Base-by-base conservation (phyloP, 192 early-diverging fungal species). In the Glomus cerebriforme region DNA sequence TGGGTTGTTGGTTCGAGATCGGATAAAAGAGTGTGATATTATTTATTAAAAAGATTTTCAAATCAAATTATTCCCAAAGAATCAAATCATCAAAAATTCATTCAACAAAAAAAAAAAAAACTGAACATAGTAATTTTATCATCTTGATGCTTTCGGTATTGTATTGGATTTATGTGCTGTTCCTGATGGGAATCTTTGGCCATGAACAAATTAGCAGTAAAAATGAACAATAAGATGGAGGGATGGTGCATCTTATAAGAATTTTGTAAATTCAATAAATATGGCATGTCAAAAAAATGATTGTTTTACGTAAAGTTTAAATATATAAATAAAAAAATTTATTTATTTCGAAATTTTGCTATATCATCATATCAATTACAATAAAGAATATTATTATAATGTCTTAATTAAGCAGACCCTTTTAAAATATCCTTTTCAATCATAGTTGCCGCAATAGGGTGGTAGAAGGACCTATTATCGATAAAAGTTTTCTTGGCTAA, bases 361-460 rank as follows among this genome's bases (percentile, higher is more conserved):
- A 37, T 37, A 2, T 37, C 8, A 0, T 7, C 17, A 22, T 54
- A 54, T 54, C 3, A 17, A 19, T 54, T 54, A 22, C 47, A 54
- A 22, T 19, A 6, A 54, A 22, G 17, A 22, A 54, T 22, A 22
- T 22, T 22, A 54, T 2, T 22, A 54, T 13, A 4, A 1, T 54
- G 7, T 54, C 17, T 22, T 54, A 22, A 54, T 54, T 54, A 22
- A 6, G 15, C 3, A 5, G 19, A 22, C 17, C 22, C 49, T 17
- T 54, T 54, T 54, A 73, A 59, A 54, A 96, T 85, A 81, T 98
- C 96, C 84, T 94, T 96, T 60, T 89, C 91, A n/a, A 99, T 93
- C 93, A 97, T 90, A 35, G 82, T 82, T 32, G 92, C 90, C 34
- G 93, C 94, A 80, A 99, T 99, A 12, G 98, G 98, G 71, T 99